Conservation (phyloP, 2,329 filamentous ascomycete genomes). For the Trichoderma sp. region DNA sequence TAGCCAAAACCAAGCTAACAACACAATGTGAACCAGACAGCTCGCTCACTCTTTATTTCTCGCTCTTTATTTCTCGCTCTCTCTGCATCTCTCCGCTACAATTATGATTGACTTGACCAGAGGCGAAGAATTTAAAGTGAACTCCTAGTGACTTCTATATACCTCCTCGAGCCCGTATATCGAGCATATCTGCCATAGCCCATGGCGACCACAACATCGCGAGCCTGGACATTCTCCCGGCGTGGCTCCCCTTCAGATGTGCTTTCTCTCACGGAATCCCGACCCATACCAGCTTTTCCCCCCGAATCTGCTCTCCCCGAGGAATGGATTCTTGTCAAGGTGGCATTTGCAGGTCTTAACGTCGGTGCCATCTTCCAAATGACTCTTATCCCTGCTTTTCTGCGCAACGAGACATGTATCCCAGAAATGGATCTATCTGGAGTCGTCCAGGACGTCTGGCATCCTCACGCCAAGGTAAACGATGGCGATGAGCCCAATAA, state of each 20-base stretch:
- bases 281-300: constrained; percentile 29
- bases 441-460: constrained; percentile 37
- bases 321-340: constrained; percentile 41
- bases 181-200: background rate
- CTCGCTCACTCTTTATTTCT: background rate
- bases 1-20: background rate
- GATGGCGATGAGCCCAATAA: background rate
- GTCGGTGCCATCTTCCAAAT: constrained; percentile 43
- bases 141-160: background rate
- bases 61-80: background rate
- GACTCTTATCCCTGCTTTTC: constrained; percentile 40
- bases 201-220: constrained; percentile 19
- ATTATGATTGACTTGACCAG: background rate
- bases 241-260: constrained; percentile 31
- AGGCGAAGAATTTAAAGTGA: background rate
- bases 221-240: constrained; percentile 32
- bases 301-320: constrained; percentile 29
- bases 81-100: background rate
- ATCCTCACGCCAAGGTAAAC: constrained; percentile 21
- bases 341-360: constrained; percentile 46
- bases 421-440: constrained; percentile 47
- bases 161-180: background rate
- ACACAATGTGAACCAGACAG: background rate
- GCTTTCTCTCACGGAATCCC: constrained; percentile 27
- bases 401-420: constrained; percentile 36